Percentiles rank a stretch among this genome's conserved stretches.
phyloP scores from a whole-genome alignment of 208 protist species.

The Wallacemonas rigidus region DNA sequence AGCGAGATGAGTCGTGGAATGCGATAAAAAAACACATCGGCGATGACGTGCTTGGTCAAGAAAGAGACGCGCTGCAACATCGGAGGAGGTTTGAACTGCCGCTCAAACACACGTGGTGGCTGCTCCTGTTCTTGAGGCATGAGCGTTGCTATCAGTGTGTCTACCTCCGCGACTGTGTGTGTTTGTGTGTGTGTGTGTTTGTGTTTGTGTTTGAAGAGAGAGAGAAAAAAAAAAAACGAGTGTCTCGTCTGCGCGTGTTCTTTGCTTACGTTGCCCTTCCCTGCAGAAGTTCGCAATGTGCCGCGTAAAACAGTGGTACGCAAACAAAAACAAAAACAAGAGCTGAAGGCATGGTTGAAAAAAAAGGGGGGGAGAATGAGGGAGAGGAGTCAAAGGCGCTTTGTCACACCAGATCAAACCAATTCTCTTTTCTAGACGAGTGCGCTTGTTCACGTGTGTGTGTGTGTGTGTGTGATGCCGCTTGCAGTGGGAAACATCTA shows the following conservation, averaged over 20 bases:
- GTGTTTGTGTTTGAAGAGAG: neutral
- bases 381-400: too few species aligned
- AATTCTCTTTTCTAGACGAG: neutral
- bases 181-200: neutral
- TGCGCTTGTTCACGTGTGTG: neutral
- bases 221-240: slow-evolving; percentile 21
- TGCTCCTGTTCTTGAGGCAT: neutral
- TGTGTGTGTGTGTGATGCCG: neutral
- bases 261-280: neutral
- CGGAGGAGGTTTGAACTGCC: neutral
- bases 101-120: slow-evolving; percentile 12
- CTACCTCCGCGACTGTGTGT: neutral
- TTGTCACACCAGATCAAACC: too few species aligned
- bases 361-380: slow-evolving; percentile 7
- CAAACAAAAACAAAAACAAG: slow-evolving; percentile 15
- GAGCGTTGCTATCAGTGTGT: neutral
- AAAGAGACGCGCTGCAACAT: slow-evolving; percentile 31
- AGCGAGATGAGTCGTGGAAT: slow-evolving; percentile 26
- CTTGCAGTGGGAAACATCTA: neutral
- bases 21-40: slow-evolving; percentile 33
- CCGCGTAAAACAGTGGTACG: too few species aligned
- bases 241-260: neutral
- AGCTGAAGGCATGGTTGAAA: neutral
- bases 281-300: too few species aligned
- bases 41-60: slow-evolving; percentile 26